Evolutionary conservation across 257 asterid genomes (phyloP), one percentile per base, ranked within the genome.

Genomic region (Lavandula angustifolia): DNA sequence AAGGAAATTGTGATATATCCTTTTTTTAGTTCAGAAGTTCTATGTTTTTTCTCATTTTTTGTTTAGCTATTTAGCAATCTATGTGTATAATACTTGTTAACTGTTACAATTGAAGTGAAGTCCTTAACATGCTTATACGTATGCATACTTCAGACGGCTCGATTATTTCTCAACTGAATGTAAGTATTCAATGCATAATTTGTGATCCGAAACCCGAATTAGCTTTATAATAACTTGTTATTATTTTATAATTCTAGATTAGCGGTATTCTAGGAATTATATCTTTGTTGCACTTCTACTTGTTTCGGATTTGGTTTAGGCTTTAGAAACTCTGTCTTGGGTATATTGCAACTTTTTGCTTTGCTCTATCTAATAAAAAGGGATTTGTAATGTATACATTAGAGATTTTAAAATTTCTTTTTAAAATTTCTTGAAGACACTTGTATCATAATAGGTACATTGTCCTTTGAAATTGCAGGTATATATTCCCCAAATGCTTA

Each of bases 1-100:
- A 94, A 94, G 79, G 97, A 94, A 76, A 94, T 94, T 72, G 98
- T 92, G 71, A 92, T 92, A 92, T 92, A 92, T 92, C 99, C 99
- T 87, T 72, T 54, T 56, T 0, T 27, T 40, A 44, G 57, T 40
- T 71, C 33, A 27, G 12, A 34, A 9, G 33, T 71, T 67, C 29
- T 56, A 14, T 49, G 46, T 14, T 69, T 38, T 80, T 14, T 34
- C n/a, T 56, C 6, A 37, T 31, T 38, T 13, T 22, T 61, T 66
- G 66, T 16, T 53, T 38, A 54, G 51, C 69, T 34, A 7, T 42
- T 74, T 47, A 54, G 53, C 54, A 37, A 47, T 59, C 7, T 41
- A 7, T 44, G 51, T 29, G n/a, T 42, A 17, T 46, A 33, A 41
- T 54, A 60, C 51, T 56, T 32, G 27, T 66, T 59, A 10, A 64